Evolutionary conservation across 805 yeast genomes (phyloP).

Genomic region (Suhomyces faveliae): DNA sequence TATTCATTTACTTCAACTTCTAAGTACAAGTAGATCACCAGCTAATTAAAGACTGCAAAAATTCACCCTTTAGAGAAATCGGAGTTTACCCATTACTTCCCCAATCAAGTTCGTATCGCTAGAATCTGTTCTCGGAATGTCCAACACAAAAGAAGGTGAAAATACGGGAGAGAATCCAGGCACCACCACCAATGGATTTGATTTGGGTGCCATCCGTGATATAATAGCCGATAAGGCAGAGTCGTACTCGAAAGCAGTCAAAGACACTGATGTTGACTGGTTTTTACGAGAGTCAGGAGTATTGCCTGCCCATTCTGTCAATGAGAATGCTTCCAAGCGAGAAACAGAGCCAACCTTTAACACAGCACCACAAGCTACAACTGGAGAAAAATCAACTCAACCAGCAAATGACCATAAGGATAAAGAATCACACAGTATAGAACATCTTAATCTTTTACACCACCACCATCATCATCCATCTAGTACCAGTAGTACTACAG

Average conservation of each 20-base stretch:
- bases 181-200: conserved; percentile 8
- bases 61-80: background rate
- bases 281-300: conserved; percentile 40
- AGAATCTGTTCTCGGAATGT: background rate
- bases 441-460: background rate
- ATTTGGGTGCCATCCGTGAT: conserved; percentile 21
- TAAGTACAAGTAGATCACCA: no score
- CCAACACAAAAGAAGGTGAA: background rate
- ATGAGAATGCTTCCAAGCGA: background rate
- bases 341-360: background rate
- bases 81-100: background rate
- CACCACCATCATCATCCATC: background rate
- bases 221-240: conserved; percentile 22
- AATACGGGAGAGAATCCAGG: background rate
- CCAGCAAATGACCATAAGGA: background rate
- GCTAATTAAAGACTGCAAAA: background rate
- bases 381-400: background rate
- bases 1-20: no score
- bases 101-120: background rate
- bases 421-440: background rate
- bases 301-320: conserved; percentile 14
- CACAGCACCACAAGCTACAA: background rate
- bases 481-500: background rate
- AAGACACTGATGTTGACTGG: conserved; percentile 51
- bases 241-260: conserved; percentile 29